Evolutionary conservation across 768 basidiomycete species (phyloP), one percentile per base, ranked within the genome.

Genomic region (Chalciporus chontae): DNA sequence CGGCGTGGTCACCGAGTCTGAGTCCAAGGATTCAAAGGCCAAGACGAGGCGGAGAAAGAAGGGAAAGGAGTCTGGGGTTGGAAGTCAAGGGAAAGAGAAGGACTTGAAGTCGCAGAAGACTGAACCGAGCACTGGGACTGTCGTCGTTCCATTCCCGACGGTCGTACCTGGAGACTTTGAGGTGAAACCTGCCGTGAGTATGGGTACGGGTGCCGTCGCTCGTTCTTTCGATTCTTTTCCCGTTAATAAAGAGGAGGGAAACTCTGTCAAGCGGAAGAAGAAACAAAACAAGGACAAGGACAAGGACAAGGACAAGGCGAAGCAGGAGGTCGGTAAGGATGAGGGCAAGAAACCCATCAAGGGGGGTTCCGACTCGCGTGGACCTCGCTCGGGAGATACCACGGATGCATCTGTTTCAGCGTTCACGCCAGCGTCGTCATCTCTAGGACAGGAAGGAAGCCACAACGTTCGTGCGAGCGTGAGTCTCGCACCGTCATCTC

Each of bases 151-250:
- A 15, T 70, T 70, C 54, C 68, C 75, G 13, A 52, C 67, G 5
- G 68, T 68, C 44, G 64, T 80, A 18, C 78, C 80, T 5, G 79
- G 79, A 5, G 68, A 67, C 37, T 77, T 80, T 58, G 73, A 76
- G 32, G 34, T 41, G 41, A 57, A 5, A 34, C 45, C 15, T 13
- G 27, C 43, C 32, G 13, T 34, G 32, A 13, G 34, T 45, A 10
- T 43, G 29, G 29, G 13, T 11, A 31, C 29, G 9, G 29, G 13
- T 9, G 29, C 4, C 29, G 29, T 2, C 26, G 5, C 29, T 31
- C 9, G 29, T 13, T 9, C 29, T 31, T 6, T 29, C 27, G 27
- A 7, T 5, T 31, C 29, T 31, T 11, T 9, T 7, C 8, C 29
- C 9, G 10, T 11, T 4, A 11, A 13, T n/a, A n/a, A n/a, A n/a